Evolutionary conservation across 164 flowering plant genomes (phyloP).

Genomic region (Santalum album): DNA sequence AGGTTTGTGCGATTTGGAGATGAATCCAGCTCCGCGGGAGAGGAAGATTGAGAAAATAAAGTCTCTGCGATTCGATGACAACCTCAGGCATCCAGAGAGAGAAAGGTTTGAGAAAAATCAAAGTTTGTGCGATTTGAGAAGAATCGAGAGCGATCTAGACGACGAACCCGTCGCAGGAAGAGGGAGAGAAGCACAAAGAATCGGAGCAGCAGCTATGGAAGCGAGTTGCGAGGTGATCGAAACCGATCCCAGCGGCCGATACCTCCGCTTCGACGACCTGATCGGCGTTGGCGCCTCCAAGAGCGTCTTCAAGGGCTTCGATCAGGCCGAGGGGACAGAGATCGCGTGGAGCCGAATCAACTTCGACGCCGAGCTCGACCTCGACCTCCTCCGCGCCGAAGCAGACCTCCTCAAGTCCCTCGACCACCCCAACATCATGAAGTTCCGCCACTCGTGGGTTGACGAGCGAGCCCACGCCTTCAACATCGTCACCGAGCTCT

Average conservation of each 20-base stretch:
- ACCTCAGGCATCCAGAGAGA: too few relatives aligned
- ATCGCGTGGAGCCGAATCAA: constrained; percentile 83
- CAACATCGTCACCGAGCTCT: constrained; percentile 81
- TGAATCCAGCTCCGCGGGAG: too few relatives aligned
- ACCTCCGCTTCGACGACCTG: neutral
- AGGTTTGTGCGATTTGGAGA: too few relatives aligned
- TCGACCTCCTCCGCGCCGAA: constrained; percentile 55
- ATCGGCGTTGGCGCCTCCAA: neutral
- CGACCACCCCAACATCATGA: constrained; percentile 61
- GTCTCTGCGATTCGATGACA: too few relatives aligned
- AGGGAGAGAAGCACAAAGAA: too few relatives aligned
- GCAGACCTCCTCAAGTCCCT: constrained; percentile 60
- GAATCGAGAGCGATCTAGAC: too few relatives aligned
- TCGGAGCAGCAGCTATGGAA: too few relatives aligned
- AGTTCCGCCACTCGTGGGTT: constrained; percentile 63
- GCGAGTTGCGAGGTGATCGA: too few relatives aligned
- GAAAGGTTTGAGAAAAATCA: too few relatives aligned
- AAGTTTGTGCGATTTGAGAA: too few relatives aligned
- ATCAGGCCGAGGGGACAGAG: constrained; percentile 75
- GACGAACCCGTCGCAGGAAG: too few relatives aligned
- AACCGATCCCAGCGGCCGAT: neutral
- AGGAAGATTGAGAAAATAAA: too few relatives aligned
- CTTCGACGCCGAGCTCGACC: constrained; percentile 49
- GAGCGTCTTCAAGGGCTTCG: constrained; percentile 50
- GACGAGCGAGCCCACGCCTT: constrained; percentile 49